A percentile compares a stretch with the other conserved stretches of the same genome.
Conservation (phyloP, 2,329 filamentous ascomycete species). For the Monilinia polystroma region DNA sequence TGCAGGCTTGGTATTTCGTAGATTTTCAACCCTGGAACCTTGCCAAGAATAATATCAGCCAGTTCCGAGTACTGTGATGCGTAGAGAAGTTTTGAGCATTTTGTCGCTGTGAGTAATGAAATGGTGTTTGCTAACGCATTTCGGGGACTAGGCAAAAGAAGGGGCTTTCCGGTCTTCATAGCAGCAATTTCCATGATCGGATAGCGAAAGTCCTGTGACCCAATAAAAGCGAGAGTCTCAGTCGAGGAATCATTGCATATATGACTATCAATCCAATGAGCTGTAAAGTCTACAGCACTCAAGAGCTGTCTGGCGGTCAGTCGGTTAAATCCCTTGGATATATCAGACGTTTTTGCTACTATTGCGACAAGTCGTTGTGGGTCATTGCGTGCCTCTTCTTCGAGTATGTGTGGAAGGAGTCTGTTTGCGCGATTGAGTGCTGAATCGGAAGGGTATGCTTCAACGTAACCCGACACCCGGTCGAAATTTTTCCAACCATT, state of each 20-base stretch:
- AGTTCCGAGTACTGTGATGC: slow-evolving; percentile 17
- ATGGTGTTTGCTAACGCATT: slow-evolving; percentile 31
- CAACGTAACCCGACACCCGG: not conserved
- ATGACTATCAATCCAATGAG: slow-evolving; percentile 29
- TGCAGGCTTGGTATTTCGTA: slow-evolving; percentile 33
- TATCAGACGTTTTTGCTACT: slow-evolving; percentile 24
- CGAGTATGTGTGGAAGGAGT: slow-evolving; percentile 29
- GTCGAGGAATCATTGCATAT: not conserved
- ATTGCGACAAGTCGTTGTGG: slow-evolving; percentile 25
- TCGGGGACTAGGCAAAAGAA: slow-evolving; percentile 28
- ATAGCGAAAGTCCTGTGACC: slow-evolving; percentile 34
- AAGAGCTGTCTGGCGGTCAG: slow-evolving; percentile 28
- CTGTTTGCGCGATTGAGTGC: not conserved
- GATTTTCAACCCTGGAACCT: slow-evolving; percentile 17
- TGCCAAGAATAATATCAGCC: slow-evolving; percentile 12
- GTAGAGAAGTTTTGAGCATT: slow-evolving; percentile 28
- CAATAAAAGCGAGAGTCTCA: slow-evolving; percentile 30
- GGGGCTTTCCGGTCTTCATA: slow-evolving; percentile 25
- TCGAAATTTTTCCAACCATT: too few species aligned
- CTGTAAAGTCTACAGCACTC: slow-evolving; percentile 30
- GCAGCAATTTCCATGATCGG: slow-evolving; percentile 21
- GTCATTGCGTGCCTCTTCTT: slow-evolving; percentile 24
- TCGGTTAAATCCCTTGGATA: slow-evolving; percentile 21
- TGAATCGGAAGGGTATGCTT: slow-evolving; percentile 3
- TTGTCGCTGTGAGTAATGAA: slow-evolving; percentile 26